Base-by-base conservation (phyloP, 805 yeast species). In the Debaryomyces hansenii region DNA sequence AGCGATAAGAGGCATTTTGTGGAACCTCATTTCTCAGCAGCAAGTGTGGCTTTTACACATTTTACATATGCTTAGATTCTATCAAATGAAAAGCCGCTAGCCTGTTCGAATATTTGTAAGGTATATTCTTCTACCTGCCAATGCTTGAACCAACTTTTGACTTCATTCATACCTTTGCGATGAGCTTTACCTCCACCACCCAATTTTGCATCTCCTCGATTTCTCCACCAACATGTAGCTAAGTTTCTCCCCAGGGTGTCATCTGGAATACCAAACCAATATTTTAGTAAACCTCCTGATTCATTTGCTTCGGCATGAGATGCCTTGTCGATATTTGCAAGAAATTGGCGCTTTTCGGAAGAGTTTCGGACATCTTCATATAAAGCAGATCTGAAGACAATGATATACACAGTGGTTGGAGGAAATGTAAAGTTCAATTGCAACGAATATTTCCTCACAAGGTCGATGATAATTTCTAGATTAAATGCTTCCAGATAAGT, bases 141-240 rank as follows among this genome's bases (percentile, higher is more conserved):
- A 37, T 58, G 51, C 41, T 56, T 45, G 50, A 54, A 69, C 75
- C 74, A 69, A 12, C 54, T 57, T 5, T 53, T 45, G 8, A 64
- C 73, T 4, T 55, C 40, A 3, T 50, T 37, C 61, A 68, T 63
- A 8, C 68, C 70, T 28, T 57, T 49, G 28, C 69, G 50, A 47
- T 69, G 74, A 5, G 60, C 58, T 24, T 48, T 31, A 1, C 72
- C 72, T 0, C 64, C 62, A 1, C 74, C 74, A 2, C 74, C 74
- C 3, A 28, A 27, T 41, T 50, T 53, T 1, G 75, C 74, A 34
- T 66, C 63, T 9, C 48, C 47, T 20, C 49, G 54, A 40, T 49
- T 47, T 18, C 55, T 50, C 75, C 75, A 70, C 62, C 70, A 59
- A 46, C 75, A 70, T 3, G 75, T 70, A 2, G 75, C 75, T 37